phyloP scores from a whole-genome alignment of 441 rosid species.

The Erodium chrysanthum region DNA sequence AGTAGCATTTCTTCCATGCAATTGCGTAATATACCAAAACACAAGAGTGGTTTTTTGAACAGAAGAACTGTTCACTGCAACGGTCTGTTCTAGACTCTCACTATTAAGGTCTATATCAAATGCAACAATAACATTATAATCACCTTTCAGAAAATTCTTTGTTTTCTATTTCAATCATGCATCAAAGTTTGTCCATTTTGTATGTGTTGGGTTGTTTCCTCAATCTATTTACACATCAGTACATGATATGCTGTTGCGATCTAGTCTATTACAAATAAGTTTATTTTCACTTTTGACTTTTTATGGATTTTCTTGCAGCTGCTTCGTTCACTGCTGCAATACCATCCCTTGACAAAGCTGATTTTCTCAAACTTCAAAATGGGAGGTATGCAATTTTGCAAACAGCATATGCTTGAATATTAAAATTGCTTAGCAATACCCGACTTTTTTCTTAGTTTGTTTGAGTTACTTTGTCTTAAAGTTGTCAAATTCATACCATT shows the following conservation, averaged over 20 bases:
- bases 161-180: constrained; percentile 2
- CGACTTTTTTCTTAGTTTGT: background rate
- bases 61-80: constrained; percentile 56
- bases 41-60: constrained; percentile 54
- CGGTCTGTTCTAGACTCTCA: constrained; percentile 90
- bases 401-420: background rate
- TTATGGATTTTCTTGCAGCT: constrained; percentile 39
- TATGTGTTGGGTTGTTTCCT: background rate
- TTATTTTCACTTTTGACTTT: background rate
- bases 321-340: constrained; percentile 42
- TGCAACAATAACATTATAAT: constrained; percentile 20
- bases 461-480: constrained; percentile 3
- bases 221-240: constrained; percentile 13
- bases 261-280: background rate
- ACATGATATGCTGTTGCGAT: constrained; percentile 1
- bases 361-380: constrained; percentile 88
- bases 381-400: constrained; percentile 54
- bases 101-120: constrained; percentile 35
- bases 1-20: constrained; percentile 67
- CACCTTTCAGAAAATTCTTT: constrained; percentile 7
- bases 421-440: background rate
- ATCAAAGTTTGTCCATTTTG: constrained; percentile 7
- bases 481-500: constrained; percentile 8
- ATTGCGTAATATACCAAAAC: constrained; percentile 35
- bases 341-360: constrained; percentile 49